Evolutionary conservation across 2,329 filamentous ascomycete genomes (phyloP).

Genomic region (Ramularia collo-cygni): DNA sequence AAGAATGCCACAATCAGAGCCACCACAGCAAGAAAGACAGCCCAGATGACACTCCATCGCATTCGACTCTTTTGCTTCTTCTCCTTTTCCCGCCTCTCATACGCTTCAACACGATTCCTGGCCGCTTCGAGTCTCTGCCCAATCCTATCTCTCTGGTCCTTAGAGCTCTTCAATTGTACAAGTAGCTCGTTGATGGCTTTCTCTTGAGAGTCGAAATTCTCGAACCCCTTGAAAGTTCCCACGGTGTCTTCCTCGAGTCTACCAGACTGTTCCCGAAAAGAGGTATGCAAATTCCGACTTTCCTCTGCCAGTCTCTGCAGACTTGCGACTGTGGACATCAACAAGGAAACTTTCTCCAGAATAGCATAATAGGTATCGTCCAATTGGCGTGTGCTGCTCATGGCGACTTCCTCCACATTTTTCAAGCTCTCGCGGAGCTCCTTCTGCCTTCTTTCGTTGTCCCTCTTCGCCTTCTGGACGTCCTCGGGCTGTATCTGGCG

Average conservation of each 20-base stretch:
- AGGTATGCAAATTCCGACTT: conserved; percentile 39
- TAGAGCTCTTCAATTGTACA: conserved; percentile 53
- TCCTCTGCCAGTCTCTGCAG: conserved; percentile 61
- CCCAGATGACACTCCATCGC: conserved; percentile 26
- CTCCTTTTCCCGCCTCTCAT: conserved; percentile 60
- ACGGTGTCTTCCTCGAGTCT: conserved; percentile 55
- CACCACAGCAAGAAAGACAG: conserved; percentile 17
- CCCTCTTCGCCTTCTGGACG: conserved; percentile 32
- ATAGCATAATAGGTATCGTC: conserved; percentile 70
- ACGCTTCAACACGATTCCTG: conserved; percentile 56
- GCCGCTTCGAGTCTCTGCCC: conserved; percentile 59
- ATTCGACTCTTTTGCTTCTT: conserved; percentile 56
- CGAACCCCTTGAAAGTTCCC: conserved; percentile 53
- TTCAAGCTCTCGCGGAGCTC: conserved; percentile 37
- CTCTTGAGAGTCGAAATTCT: conserved; percentile 60
- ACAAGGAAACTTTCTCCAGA: conserved; percentile 57
- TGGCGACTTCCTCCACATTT: conserved; percentile 47
- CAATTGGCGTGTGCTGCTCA: conserved; percentile 57
- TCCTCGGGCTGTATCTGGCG: conserved; percentile 33
- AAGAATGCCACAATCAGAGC: conserved; percentile 22
- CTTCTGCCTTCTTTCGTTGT: conserved; percentile 33
- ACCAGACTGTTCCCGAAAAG: conserved; percentile 54
- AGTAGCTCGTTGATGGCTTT: conserved; percentile 56
- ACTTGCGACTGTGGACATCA: conserved; percentile 58
- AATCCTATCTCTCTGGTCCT: conserved; percentile 53